These are phyloP conservation scores for Senecio squalidus DNA, from an alignment of 140 eudicot genomes.

Conservation along the genomic window DNA sequence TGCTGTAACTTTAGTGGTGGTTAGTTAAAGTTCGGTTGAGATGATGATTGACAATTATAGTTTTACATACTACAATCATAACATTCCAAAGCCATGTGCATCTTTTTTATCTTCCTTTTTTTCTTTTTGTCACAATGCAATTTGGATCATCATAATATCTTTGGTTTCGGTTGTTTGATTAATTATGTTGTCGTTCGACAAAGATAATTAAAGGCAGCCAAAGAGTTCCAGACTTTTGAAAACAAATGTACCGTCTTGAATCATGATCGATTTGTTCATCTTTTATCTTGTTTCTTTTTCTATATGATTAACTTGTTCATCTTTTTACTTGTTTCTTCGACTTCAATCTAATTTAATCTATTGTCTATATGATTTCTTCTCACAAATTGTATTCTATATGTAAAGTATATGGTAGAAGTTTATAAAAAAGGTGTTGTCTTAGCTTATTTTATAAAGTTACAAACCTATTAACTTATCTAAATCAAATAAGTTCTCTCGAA, in stretches of 20 bases:
- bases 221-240: background rate
- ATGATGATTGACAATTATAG: slow-evolving; percentile 6
- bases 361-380: too few species aligned
- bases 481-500: too few species aligned
- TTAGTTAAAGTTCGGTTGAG: slow-evolving; percentile 8
- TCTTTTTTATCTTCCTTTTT: slow-evolving; percentile 10
- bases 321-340: slow-evolving; percentile 1
- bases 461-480: too few species aligned
- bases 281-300: too few species aligned
- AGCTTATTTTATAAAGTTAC: too few species aligned
- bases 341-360: too few species aligned
- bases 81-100: slow-evolving; percentile 15
- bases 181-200: background rate
- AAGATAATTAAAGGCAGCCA: background rate
- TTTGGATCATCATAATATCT: slow-evolving; percentile 7
- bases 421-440: too few species aligned
- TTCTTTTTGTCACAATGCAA: slow-evolving; percentile 3
- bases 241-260: too few species aligned
- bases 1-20: slow-evolving; percentile 9
- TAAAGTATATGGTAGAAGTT: too few species aligned
- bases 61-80: slow-evolving; percentile 6
- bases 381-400: too few species aligned
- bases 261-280: too few species aligned
- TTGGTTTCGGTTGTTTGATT: slow-evolving; percentile 1
- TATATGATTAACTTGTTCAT: background rate